These are phyloP conservation scores for Solanum hybrid DNA, from an alignment of 305 asterid genomes.

Conservation along the genomic window DNA sequence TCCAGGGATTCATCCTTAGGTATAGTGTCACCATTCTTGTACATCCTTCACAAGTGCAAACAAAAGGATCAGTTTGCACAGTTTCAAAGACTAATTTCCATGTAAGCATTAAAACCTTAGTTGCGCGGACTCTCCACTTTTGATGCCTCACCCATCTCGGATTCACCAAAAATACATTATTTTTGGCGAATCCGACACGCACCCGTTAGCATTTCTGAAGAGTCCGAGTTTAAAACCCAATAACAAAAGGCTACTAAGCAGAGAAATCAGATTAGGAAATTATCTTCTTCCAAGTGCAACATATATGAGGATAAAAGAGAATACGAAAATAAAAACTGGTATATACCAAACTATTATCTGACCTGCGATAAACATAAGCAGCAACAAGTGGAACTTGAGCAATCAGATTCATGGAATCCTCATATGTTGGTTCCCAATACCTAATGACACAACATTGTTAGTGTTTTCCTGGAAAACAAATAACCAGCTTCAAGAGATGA, in stretches of 20 bases:
- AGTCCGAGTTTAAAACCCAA: not conserved
- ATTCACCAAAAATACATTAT: too few relatives aligned
- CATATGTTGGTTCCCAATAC: slow-evolving; percentile 81
- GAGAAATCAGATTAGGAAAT: not conserved
- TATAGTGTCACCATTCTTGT: slow-evolving; percentile 58
- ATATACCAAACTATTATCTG: slow-evolving; percentile 6
- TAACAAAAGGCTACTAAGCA: not conserved
- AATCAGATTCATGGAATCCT: slow-evolving; percentile 76
- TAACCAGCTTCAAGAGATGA: not conserved
- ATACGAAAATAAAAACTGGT: not conserved
- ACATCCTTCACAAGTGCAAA: slow-evolving; percentile 46
- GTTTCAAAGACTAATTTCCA: not conserved
- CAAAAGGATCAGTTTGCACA: slow-evolving; percentile 7
- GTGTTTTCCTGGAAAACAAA: slow-evolving; percentile 9
- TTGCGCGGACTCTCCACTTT: too few relatives aligned
- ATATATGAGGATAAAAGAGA: not conserved
- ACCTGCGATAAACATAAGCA: slow-evolving; percentile 79
- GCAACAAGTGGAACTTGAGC: slow-evolving; percentile 77
- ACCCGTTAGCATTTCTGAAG: too few relatives aligned
- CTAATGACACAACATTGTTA: slow-evolving; percentile 22
- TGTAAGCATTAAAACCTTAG: not conserved
- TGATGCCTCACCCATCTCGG: too few relatives aligned
- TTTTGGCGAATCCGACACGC: too few relatives aligned
- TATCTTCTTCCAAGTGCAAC: not conserved
- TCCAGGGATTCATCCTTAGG: slow-evolving; percentile 66